Evolutionary conservation across 139 green algal genomes (phyloP), one percentile per base, ranked within the genome.

Genomic region (Pseudopediastrum boryanum): DNA sequence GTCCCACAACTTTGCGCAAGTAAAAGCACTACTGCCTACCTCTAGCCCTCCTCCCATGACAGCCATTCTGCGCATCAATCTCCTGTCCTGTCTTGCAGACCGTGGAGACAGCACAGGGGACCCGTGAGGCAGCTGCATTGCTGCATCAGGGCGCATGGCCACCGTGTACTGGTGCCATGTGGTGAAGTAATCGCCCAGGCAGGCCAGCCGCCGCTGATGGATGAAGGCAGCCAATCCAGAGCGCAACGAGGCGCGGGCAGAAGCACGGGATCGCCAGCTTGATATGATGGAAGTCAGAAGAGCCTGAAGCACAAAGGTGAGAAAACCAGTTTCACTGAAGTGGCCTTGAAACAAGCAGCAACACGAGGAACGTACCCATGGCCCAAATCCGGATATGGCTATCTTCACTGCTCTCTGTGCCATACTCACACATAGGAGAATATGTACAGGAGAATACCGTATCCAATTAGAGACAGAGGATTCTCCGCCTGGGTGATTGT

Each of bases 1-100:
- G 54, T 8, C 16, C 19, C 23, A 8, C 16, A 9, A 36, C 54
- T 9, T 10, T 19, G 13, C 13, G 54, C 54, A 64, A 25, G 54
- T 8, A 10, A 8, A 23, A 29, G 16, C 54, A 29, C 10, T n/a
- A 19, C 16, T 29, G 13, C 13, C 13, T 64, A 25, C 9, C 54
- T 64, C 25, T n/a, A 29, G 9, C 54, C 21, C 74, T 12, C 74
- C 74, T 25, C 31, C 33, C 62, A 81, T 73, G 25, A 51, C 59
- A 29, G 62, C 74, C 9, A 81, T 43, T 12, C 74, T 35, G 12
- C 74, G 64, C 2, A 51, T 51, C 35, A 81, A 63, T 25, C 44
- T n/a, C 46, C 74, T 43, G 58, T 81, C 74, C 74, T 74, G 61
- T 12, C 73, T 35, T 21, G 74, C 74, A 19, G 61, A 72, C 25